Percentiles rank a stretch among this genome's conserved stretches.
phyloP scores from a whole-genome alignment of 495 filamentous ascomycete genomes.

The Hyaloscypha hepaticicola region DNA sequence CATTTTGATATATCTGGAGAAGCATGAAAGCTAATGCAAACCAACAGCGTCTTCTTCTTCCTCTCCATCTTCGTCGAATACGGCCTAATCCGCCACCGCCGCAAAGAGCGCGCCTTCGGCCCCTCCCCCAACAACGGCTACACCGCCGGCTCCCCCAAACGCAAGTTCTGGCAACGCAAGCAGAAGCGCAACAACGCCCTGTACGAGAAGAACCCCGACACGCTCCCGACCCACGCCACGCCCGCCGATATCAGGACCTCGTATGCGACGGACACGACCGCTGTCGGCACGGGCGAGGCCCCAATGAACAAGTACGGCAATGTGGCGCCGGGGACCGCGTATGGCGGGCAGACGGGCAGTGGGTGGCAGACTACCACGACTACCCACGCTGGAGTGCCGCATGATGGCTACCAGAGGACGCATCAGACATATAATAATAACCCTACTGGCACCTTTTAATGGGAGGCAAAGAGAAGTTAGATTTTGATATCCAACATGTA shows the following conservation, averaged over 20 bases:
- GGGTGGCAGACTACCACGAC: conserved; percentile 22
- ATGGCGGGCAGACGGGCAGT: not conserved
- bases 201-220: conserved; percentile 40
- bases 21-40: not conserved
- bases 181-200: conserved; percentile 38
- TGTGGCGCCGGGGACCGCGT: not conserved
- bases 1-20: too few relatives aligned
- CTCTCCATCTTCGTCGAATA: conserved; percentile 63
- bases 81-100: conserved; percentile 64
- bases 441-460: conserved; percentile 21
- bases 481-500: too few relatives aligned
- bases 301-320: conserved; percentile 26
- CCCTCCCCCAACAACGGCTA: conserved; percentile 76
- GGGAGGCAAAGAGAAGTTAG: too few relatives aligned
- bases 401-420: not conserved
- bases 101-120: conserved; percentile 76
- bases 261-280: conserved; percentile 28
- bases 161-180: conserved; percentile 46
- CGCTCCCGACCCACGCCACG: conserved; percentile 30
- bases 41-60: conserved; percentile 63
- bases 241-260: conserved; percentile 21
- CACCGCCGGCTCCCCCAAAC: conserved; percentile 60
- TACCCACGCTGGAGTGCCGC: conserved; percentile 1
- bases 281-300: conserved; percentile 21
- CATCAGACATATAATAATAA: conserved; percentile 16